These are phyloP conservation scores for Neurospora pannonica DNA, from an alignment of 495 filamentous ascomycete genomes.

Conservation along the genomic window DNA sequence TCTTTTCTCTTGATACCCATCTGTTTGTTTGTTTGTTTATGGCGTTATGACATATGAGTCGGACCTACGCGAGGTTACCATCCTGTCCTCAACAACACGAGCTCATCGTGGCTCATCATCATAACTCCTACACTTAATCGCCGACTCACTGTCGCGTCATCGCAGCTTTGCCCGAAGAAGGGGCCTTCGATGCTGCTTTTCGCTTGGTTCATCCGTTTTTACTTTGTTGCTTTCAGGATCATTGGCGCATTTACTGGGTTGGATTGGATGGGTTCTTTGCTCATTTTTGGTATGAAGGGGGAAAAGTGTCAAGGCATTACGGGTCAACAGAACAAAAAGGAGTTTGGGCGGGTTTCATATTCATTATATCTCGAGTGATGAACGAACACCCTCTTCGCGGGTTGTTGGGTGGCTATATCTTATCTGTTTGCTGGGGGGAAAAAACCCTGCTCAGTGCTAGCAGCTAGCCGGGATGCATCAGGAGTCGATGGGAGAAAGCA, in stretches of 20 bases:
- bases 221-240: not conserved
- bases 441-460: not conserved
- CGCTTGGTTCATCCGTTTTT: not conserved
- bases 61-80: not conserved
- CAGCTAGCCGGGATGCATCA: not conserved
- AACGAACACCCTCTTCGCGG: not conserved
- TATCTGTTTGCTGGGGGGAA: not conserved
- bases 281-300: not conserved
- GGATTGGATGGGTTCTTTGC: not conserved
- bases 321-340: not conserved
- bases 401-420: not conserved
- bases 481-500: not conserved
- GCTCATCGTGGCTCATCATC: not conserved
- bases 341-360: not conserved
- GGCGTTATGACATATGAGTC: not conserved
- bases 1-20: slow-evolving; percentile 6
- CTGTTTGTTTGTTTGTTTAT: slow-evolving; percentile 6
- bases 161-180: not conserved
- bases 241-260: not conserved
- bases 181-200: not conserved
- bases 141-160: not conserved
- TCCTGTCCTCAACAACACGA: not conserved
- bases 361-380: not conserved
- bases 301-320: not conserved
- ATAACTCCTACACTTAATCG: not conserved